Evolutionary conservation across 208 protist genomes (phyloP).

Genomic region (Vickermania ingenoplastis): DNA sequence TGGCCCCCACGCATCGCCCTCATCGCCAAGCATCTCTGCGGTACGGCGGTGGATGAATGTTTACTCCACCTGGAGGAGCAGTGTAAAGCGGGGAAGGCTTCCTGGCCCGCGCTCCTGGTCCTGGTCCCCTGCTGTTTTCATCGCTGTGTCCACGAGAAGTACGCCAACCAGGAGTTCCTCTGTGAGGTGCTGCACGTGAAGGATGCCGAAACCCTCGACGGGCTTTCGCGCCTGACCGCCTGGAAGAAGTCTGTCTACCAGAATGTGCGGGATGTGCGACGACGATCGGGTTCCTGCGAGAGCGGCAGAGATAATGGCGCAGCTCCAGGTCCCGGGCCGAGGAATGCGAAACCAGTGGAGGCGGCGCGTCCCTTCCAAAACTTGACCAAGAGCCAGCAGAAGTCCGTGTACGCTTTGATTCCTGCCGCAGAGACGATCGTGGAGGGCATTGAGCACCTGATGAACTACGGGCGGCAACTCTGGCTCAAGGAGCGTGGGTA

Average conservation of each 20-base stretch:
- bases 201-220: conserved; percentile 15
- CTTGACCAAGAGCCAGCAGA: no score
- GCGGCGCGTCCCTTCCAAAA: no score
- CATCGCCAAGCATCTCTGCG: conserved; percentile 80
- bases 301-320: no score
- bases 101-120: conserved; percentile 50
- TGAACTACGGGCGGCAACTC: conserved; percentile 55
- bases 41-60: conserved; percentile 62
- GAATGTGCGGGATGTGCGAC: conserved; percentile 2
- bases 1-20: conserved; percentile 26
- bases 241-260: conserved; percentile 60
- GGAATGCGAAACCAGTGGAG: no score
- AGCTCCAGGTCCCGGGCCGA: no score
- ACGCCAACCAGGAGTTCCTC: conserved; percentile 44
- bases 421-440: conserved; percentile 40
- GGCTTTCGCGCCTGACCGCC: conserved; percentile 48
- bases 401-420: conserved; percentile 25
- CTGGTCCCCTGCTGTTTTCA: conserved; percentile 77
- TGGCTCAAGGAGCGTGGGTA: conserved; percentile 54
- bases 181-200: conserved; percentile 19
- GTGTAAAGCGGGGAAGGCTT: conserved; percentile 3
- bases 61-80: conserved; percentile 36
- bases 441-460: conserved; percentile 27
- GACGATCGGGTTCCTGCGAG: no score
- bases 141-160: conserved; percentile 37